A percentile compares a stretch with the other conserved stretches of the same genome.
Conservation (phyloP, 2,329 filamentous ascomycete species). For the Juglanconis sp. region DNA sequence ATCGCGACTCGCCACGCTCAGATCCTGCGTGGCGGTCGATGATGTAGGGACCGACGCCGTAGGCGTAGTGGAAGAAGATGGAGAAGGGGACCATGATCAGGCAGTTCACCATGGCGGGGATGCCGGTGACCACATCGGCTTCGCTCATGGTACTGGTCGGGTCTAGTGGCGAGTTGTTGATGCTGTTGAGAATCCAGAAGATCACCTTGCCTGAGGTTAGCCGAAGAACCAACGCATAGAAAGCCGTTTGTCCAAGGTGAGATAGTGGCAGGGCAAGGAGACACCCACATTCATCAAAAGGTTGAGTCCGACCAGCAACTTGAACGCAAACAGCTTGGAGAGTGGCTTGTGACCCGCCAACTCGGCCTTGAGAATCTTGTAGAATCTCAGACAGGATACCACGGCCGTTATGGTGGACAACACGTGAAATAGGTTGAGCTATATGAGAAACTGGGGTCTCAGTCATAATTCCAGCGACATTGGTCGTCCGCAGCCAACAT, state of each 20-base stretch:
- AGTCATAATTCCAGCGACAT: background rate
- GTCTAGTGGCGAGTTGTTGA: constrained; percentile 14
- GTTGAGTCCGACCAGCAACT: constrained; percentile 29
- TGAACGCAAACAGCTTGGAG: constrained; percentile 31
- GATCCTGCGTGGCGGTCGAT: constrained; percentile 16
- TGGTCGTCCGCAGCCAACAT: no score
- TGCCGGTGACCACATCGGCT: constrained; percentile 23
- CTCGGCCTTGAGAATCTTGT: constrained; percentile 24
- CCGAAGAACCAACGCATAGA: no score
- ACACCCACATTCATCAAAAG: constrained; percentile 28
- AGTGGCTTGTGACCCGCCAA: constrained; percentile 27
- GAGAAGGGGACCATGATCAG: constrained; percentile 26
- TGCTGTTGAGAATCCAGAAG: constrained; percentile 23
- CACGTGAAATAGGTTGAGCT: constrained; percentile 25
- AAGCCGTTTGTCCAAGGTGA: background rate
- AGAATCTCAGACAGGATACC: constrained; percentile 26
- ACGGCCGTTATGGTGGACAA: constrained; percentile 25
- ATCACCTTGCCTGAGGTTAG: background rate
- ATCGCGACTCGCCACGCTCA: constrained; percentile 11
- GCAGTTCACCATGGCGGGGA: constrained; percentile 23
- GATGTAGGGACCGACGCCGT: constrained; percentile 23
- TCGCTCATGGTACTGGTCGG: constrained; percentile 22
- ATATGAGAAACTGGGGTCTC: background rate
- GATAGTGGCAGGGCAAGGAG: no score
- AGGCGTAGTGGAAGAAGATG: constrained; percentile 24